Base-by-base conservation (phyloP, 2,329 filamentous ascomycete species). In the Bipolaris gigantea region DNA sequence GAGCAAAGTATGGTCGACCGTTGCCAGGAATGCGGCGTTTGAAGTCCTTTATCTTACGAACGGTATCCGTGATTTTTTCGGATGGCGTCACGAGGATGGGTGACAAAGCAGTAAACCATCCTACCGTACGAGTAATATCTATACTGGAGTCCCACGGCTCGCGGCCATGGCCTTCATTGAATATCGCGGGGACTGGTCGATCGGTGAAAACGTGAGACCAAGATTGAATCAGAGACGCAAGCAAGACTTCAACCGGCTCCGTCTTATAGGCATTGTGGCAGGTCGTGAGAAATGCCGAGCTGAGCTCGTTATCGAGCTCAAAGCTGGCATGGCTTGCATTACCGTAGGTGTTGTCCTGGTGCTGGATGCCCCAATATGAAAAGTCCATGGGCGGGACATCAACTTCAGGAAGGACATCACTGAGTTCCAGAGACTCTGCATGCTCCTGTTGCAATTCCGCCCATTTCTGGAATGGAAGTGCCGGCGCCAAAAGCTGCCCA, bases 41-140 rank as follows among this genome's bases (percentile, higher is more conserved):
- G 0, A 76, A 78, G 55, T 85, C 82, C 60, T 85, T 85, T 35
- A 83, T 72, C 10, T 77, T 73, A n/a, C 79, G 79, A n/a, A 85
- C 73, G 0, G 81, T 77, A 5, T 80, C 74, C 25, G 83, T 72
- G 10, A 83, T 63, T 50, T 66, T 52, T 8, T 56, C 51, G 0
- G 59, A 59, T 8, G 61, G 56, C 2, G 64, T 57, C 0, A 77
- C 67, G 23, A 72, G 73, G 4, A 80, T 73, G 0, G 79, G 79
- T 46, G 77, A 78, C 7, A 81, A 30, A 0, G 82, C 80, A 2
- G 83, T 84, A 57, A 86, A 85, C 83, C 83, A 85, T 4, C 83
- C 84, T 0, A 86, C 82, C 0, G 83, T 85, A 48, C 83, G 77
- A 4, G 79, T 78, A 1, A 85, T 77, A 63, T 85, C 81, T 15